Evolutionary conservation across 495 filamentous ascomycete species (phyloP).

Genomic region (Aspergillus leporis): DNA sequence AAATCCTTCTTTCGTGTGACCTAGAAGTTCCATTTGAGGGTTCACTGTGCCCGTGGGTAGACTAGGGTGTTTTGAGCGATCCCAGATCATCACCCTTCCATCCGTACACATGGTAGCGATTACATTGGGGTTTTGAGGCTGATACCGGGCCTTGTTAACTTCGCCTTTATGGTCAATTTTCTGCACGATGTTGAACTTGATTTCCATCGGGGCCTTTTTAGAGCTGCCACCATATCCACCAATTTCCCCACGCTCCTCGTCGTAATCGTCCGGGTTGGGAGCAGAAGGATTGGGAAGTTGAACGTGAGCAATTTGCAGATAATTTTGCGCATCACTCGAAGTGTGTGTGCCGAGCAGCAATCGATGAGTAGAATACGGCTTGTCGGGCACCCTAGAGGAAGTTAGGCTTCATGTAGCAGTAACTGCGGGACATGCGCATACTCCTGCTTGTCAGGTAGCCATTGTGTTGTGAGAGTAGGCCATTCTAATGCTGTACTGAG

Average conservation of each 20-base stretch:
- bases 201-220: conserved; percentile 66
- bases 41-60: conserved; percentile 68
- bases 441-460: conserved; percentile 95
- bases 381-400: conserved; percentile 66
- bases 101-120: conserved; percentile 93
- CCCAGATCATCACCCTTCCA: conserved; percentile 86
- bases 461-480: conserved; percentile 97
- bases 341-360: conserved; percentile 95
- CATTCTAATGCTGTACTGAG: conserved; percentile 93
- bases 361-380: conserved; percentile 84
- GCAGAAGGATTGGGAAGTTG: conserved; percentile 80
- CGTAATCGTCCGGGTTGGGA: conserved; percentile 77
- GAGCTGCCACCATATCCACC: conserved; percentile 77
- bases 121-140: conserved; percentile 95
- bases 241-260: conserved; percentile 88
- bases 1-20: conserved; percentile 91
- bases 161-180: conserved; percentile 96
- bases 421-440: conserved; percentile 34
- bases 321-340: conserved; percentile 81
- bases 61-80: conserved; percentile 88
- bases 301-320: conserved; percentile 90
- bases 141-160: conserved; percentile 97
- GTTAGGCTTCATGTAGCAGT: conserved; percentile 14
- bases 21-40: conserved; percentile 79
- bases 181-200: conserved; percentile 86